Evolutionary conservation across 305 asterid genomes (phyloP), one percentile per base, ranked within the genome.

Genomic region (Fraxinus paxiana): DNA sequence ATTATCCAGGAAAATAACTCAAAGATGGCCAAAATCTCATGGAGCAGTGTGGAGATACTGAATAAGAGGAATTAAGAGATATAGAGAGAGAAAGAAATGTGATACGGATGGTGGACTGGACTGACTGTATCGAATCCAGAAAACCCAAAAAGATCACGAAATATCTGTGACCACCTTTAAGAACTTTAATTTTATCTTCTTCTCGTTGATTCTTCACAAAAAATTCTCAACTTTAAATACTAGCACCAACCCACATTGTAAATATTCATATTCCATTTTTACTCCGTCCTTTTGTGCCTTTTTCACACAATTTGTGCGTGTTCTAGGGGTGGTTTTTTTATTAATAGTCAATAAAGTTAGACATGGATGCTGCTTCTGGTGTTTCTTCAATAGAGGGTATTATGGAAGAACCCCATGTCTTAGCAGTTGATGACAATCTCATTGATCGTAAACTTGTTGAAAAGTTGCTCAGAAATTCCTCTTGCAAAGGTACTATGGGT

Each of bases 371-470:
- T 65, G 20, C 35, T 69, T 56, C 35, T 69, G 59, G 56, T 56
- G 76, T 35, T 71, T 20, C 46, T 63, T 72, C 79, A 12, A 28
- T 33, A 13, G 72, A 9, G 22, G 35, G 78, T 31, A 80, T 38
- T 48, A 37, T 30, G 61, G 84, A 88, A 34, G 89, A 88, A 75
- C 90, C 85, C 1, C 96, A 91, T 84, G 92, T 91, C 56, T 83
- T 91, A 33, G 96, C 93, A 22, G 94, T 91, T 51, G 96, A 91
- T 83, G 94, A 91, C 84, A 91, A 83, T 80, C 80, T 88, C 73
- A 46, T 90, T 35, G 96, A 91, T 75, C 88, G 96, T 30, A 88
- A 81, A 76, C 76, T 91, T 48, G 91, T 90, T 0, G 96, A 91
- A 48, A 91, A 77, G 75, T 79, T 91, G 81, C 92, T 91, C 86